These are phyloP conservation scores for Cryphonectria carpinicola DNA, from an alignment of 2,329 filamentous ascomycete genomes.

Conservation along the genomic window DNA sequence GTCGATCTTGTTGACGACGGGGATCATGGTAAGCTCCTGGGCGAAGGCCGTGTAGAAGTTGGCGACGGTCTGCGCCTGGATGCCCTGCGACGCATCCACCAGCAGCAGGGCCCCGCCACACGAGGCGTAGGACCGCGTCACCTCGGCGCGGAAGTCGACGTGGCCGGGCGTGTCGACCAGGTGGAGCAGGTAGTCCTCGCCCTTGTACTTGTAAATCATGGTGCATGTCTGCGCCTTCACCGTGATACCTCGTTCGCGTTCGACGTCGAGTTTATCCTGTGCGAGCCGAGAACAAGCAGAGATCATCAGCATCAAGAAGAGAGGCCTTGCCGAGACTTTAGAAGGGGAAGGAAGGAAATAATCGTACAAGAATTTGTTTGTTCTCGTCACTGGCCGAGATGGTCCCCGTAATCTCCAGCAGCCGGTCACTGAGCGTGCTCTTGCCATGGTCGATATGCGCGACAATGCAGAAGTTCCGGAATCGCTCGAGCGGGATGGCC, in stretches of 20 bases:
- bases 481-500: conserved; percentile 77
- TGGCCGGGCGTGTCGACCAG: conserved; percentile 96
- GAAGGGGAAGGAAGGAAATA: too few relatives aligned
- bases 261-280: conserved; percentile 90
- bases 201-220: conserved; percentile 90
- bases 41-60: conserved; percentile 98
- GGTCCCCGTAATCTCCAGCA: conserved; percentile 92
- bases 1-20: conserved; percentile 97
- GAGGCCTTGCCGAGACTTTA: neutral
- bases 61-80: conserved; percentile 96
- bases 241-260: conserved; percentile 93
- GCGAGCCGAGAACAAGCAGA: neutral
- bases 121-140: conserved; percentile 92
- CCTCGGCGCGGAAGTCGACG: conserved; percentile 96
- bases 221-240: conserved; percentile 99
- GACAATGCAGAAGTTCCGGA: conserved; percentile 97
- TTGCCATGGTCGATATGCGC: conserved; percentile 99
- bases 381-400: conserved; percentile 80
- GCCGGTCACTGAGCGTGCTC: conserved; percentile 88
- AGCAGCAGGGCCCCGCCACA: conserved; percentile 91
- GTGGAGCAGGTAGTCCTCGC: conserved; percentile 89
- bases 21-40: conserved; percentile 82
- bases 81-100: conserved; percentile 93
- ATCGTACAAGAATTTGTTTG: conserved; percentile 78
- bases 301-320: conserved; percentile 7